Percentiles rank a stretch among this genome's conserved stretches.
Conservation (phyloP, 495 filamentous ascomycete genomes). For the Wilcoxina mikolae region DNA sequence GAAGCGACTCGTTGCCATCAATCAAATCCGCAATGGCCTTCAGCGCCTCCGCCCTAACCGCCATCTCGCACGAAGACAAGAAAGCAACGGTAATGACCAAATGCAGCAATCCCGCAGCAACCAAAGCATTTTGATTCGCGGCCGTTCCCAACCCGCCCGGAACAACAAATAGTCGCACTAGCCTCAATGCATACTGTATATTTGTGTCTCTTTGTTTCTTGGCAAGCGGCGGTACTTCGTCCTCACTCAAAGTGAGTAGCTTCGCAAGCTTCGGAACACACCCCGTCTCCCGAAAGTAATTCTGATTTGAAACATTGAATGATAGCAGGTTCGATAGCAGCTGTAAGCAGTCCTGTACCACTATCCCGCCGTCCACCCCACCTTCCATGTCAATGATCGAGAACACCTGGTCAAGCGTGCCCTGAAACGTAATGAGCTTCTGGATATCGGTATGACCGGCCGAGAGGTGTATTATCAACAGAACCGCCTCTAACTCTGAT, state of each 20-base stretch:
- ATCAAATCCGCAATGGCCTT: constrained; percentile 76
- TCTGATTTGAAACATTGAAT: constrained; percentile 82
- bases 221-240: constrained; percentile 54
- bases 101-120: constrained; percentile 65
- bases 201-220: constrained; percentile 74
- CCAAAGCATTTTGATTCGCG: constrained; percentile 74
- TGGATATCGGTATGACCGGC: constrained; percentile 67
- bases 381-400: constrained; percentile 69
- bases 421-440: constrained; percentile 88
- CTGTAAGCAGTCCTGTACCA: constrained; percentile 88
- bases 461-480: constrained; percentile 54
- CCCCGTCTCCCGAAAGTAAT: constrained; percentile 81
- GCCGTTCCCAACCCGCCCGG: constrained; percentile 63
- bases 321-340: constrained; percentile 81
- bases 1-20: constrained; percentile 59
- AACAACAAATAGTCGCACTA: constrained; percentile 72
- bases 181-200: constrained; percentile 73
- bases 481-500: constrained; percentile 42
- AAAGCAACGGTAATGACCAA: constrained; percentile 75
- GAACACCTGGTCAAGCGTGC: constrained; percentile 79
- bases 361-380: constrained; percentile 65
- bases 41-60: constrained; percentile 56
- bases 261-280: constrained; percentile 59
- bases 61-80: constrained; percentile 53
- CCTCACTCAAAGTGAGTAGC: constrained; percentile 48